Base-by-base conservation (phyloP, 1,139 yeast genomes). In the Pichia sp. region DNA sequence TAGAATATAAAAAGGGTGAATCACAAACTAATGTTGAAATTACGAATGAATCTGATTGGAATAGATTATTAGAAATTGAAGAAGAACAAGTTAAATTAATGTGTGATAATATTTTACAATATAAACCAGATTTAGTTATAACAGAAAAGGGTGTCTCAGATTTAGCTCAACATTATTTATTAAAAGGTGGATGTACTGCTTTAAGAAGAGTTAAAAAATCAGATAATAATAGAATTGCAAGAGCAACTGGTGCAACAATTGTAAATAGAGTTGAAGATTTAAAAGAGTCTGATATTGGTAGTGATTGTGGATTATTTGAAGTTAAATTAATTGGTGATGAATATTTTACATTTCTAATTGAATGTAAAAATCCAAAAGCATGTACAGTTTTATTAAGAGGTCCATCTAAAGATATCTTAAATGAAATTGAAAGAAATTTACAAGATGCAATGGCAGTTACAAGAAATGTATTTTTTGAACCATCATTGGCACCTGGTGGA, bases 401-500 rank as follows among this genome's bases (percentile, higher is more conserved):
- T 33, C 96, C 97, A 30, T 89, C 97, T 16, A 94, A 92, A 70
- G 99, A 94, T 65, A 90, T 94, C 50, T 73, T 94, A 59, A 89
- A 89, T 66, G 98, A 94, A 72, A 81, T 94, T 59, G 98, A 94
- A 64, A 82, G 99, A 64, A 94, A 94, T 65, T 74, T 94, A 62
- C 97, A 92, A 63, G 99, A 94, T 67, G 98, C 99, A 40, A 87
- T 94, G 96, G 92, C 97, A 6, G 98, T 92, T 43, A 82, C 98
- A 25, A 80, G 97, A 66, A 94, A 94, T 62, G 97, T 94, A 40
- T 78, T 87, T 75, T 82, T 92, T 58, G 95, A 92, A 64, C 98
- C 99, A 42, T 80, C 94, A 35, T 75, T 92, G 61, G 76, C 96
- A 2, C 99, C 99, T 42, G 99, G 99, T 56, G 99, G 98, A 48